A percentile compares a stretch with the other conserved stretches of the same genome.
phyloP scores from a whole-genome alignment of 176 grass and related monocot genomes.

The Carex littledalei region DNA sequence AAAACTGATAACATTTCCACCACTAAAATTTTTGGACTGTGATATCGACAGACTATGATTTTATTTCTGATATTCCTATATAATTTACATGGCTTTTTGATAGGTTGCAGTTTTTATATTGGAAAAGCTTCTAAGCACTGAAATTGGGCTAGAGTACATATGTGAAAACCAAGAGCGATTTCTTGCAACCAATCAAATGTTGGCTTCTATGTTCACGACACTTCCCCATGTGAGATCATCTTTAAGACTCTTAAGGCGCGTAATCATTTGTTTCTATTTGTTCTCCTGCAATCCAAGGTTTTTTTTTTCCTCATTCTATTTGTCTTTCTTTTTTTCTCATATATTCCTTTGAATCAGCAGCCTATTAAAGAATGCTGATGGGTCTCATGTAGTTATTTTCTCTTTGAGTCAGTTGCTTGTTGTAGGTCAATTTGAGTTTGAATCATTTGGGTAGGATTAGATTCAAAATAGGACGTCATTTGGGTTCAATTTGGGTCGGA shows the following conservation, averaged over 20 bases:
- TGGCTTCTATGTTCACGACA: slow-evolving; percentile 5
- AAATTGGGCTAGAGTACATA: neutral
- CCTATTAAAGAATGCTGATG: neutral
- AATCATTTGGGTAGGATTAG: neutral
- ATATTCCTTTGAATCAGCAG: neutral
- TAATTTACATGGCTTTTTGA: neutral
- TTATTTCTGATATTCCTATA: neutral
- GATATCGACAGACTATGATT: neutral
- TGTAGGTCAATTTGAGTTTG: neutral
- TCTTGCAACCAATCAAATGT: neutral
- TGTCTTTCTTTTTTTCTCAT: neutral
- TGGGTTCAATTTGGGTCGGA: neutral
- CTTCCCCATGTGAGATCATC: neutral
- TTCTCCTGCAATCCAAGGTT: slow-evolving; percentile 16
- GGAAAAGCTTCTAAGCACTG: slow-evolving; percentile 19
- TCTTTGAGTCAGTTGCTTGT: neutral
- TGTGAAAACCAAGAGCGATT: neutral
- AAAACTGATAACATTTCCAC: neutral
- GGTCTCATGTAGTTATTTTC: neutral
- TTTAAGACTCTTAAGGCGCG: neutral
- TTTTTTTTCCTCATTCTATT: neutral
- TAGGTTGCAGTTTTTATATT: slow-evolving; percentile 5
- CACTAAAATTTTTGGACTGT: neutral
- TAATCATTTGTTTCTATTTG: neutral
- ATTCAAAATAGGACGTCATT: neutral